Evolutionary conservation across 306 rosid genomes (phyloP).

Genomic region (Quercus alba): DNA sequence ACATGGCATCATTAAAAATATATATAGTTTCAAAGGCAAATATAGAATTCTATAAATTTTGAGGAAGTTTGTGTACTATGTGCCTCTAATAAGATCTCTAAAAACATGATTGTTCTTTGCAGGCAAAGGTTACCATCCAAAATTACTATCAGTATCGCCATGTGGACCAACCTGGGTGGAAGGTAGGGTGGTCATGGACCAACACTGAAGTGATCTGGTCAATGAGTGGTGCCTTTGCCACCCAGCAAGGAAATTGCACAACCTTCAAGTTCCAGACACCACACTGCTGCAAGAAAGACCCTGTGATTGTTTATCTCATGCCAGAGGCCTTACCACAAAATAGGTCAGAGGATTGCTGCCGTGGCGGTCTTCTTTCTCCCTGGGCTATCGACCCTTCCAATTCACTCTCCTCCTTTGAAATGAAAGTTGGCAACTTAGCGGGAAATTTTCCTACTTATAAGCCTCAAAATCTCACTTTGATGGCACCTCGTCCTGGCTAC

Average conservation of each 20-base stretch:
- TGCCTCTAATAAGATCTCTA: not conserved
- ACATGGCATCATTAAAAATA: too few relatives aligned
- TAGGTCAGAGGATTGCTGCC: slow-evolving; percentile 62
- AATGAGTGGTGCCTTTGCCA: slow-evolving; percentile 74
- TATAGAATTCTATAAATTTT: not conserved
- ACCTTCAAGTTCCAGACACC: slow-evolving; percentile 40
- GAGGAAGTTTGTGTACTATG: not conserved
- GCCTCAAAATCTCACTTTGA: slow-evolving; percentile 56
- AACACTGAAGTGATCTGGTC: slow-evolving; percentile 70
- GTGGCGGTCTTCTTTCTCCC: slow-evolving; percentile 64
- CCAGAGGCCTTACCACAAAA: slow-evolving; percentile 35
- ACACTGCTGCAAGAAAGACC: slow-evolving; percentile 64
- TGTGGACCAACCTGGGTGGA: slow-evolving; percentile 75
- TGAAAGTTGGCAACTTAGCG: slow-evolving; percentile 47
- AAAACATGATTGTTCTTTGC: slow-evolving; percentile 13
- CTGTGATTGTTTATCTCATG: slow-evolving; percentile 52
- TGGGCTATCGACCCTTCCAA: slow-evolving; percentile 39
- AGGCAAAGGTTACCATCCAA: slow-evolving; percentile 70
- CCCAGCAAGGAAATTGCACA: slow-evolving; percentile 58
- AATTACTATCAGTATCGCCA: slow-evolving; percentile 64
- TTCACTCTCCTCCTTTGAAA: slow-evolving; percentile 66
- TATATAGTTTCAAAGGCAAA: not conserved
- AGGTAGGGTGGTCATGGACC: slow-evolving; percentile 70
- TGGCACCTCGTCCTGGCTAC: slow-evolving; percentile 82
- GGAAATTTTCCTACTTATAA: slow-evolving; percentile 24